These are phyloP conservation scores for Drosera spatulata DNA, from an alignment of 179 eudicot species.

Conservation along the genomic window DNA sequence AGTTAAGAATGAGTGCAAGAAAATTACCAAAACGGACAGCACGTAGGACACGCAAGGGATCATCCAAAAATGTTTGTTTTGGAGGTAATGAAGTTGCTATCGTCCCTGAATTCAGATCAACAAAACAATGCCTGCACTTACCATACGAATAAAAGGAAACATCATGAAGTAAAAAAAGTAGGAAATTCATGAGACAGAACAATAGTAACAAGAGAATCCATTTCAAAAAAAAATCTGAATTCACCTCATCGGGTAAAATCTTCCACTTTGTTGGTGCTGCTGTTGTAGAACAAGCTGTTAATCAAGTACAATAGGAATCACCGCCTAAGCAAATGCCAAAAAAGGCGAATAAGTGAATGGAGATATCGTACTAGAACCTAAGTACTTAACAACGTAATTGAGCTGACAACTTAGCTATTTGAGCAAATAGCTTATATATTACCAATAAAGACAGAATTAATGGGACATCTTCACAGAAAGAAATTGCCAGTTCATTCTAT, in stretches of 20 bases:
- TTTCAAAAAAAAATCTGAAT: slow-evolving; percentile 4
- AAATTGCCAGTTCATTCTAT: too few species aligned
- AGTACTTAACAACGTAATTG: too few species aligned
- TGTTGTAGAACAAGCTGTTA: slow-evolving; percentile 88
- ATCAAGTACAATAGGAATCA: background rate
- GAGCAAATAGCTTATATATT: too few species aligned
- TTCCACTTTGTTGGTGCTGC: slow-evolving; percentile 69
- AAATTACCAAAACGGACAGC: slow-evolving; percentile 77
- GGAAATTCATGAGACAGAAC: background rate
- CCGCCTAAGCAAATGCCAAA: too few species aligned
- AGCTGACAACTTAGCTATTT: too few species aligned
- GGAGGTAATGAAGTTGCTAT: slow-evolving; percentile 94
- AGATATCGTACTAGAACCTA: too few species aligned
- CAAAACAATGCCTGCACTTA: slow-evolving; percentile 44
- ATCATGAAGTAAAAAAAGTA: background rate
- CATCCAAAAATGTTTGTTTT: slow-evolving; percentile 90
- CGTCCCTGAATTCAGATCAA: slow-evolving; percentile 67
- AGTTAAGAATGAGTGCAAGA: background rate
- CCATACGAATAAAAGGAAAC: slow-evolving; percentile 1
- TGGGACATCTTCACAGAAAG: too few species aligned
- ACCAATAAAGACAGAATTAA: too few species aligned
- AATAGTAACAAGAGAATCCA: background rate
- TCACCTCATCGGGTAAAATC: slow-evolving; percentile 86
- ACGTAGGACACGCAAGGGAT: slow-evolving; percentile 92
- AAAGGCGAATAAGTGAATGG: too few species aligned